A percentile compares a stretch with the other conserved stretches of the same genome.
Conservation (phyloP, 2,329 filamentous ascomycete species). For the Diaporthe citri region DNA sequence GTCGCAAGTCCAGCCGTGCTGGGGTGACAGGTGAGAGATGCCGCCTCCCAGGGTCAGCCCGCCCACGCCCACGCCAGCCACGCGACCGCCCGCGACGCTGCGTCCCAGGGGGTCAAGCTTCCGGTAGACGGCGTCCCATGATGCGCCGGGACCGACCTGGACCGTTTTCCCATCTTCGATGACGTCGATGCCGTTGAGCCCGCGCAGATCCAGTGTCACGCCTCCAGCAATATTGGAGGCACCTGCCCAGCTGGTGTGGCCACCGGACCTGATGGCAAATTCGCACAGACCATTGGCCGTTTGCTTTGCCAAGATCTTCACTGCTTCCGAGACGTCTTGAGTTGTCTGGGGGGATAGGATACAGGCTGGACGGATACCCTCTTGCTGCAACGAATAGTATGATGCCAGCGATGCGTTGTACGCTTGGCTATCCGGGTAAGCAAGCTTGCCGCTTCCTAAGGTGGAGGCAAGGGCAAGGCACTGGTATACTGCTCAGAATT, state of each 20-base stretch:
- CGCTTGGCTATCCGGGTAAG: neutral
- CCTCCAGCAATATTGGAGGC: slow-evolving; percentile 9
- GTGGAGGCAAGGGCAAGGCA: neutral
- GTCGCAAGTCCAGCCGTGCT: slow-evolving; percentile 22
- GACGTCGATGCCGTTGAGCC: neutral
- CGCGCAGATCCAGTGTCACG: slow-evolving; percentile 20
- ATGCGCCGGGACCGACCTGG: slow-evolving; percentile 31
- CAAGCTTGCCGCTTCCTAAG: neutral
- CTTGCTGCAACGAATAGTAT: slow-evolving; percentile 11
- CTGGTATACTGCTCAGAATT: neutral
- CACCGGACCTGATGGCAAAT: slow-evolving; percentile 21
- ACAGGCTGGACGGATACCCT: neutral
- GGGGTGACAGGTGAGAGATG: slow-evolving; percentile 10
- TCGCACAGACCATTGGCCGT: neutral
- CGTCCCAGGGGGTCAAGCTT: slow-evolving; percentile 40
- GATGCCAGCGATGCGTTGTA: slow-evolving; percentile 14
- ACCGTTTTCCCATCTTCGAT: neutral
- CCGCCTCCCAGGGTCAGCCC: slow-evolving; percentile 37
- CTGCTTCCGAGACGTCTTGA: neutral
- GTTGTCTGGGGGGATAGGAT: neutral
- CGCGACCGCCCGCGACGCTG: slow-evolving; percentile 38
- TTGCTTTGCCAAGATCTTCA: neutral
- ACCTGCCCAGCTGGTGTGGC: slow-evolving; percentile 16
- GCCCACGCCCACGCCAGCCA: slow-evolving; percentile 35
- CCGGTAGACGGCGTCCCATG: slow-evolving; percentile 34